Conservation (phyloP, 192 early-diverging fungal genomes). For the Coemansia sp. region DNA sequence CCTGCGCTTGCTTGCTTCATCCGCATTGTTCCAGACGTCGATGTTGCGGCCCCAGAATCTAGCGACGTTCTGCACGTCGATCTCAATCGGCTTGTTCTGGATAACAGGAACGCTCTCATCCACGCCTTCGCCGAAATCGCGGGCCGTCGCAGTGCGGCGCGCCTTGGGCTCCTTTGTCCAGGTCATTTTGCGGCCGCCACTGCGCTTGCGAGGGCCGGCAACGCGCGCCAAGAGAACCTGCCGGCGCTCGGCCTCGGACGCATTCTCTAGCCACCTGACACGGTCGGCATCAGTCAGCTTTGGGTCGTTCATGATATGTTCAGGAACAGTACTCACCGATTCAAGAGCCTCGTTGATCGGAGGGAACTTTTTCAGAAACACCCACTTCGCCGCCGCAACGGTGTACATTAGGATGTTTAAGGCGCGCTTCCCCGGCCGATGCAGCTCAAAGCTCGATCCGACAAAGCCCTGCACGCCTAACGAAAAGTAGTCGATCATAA, state of each 20-base stretch:
- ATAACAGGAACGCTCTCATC: constrained; percentile 52
- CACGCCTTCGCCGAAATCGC: constrained; percentile 41
- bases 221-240: constrained; percentile 40
- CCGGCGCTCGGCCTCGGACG: constrained; percentile 32
- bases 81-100: constrained; percentile 63
- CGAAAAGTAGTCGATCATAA: constrained; percentile 73
- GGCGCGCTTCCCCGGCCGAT: constrained; percentile 62
- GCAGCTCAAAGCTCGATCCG: constrained; percentile 68
- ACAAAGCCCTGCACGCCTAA: constrained; percentile 73
- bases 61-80: constrained; percentile 72
- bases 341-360: constrained; percentile 63
- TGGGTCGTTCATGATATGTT: constrained; percentile 49
- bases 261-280: constrained; percentile 34
- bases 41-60: constrained; percentile 70
- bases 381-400: constrained; percentile 61
- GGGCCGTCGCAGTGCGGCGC: constrained; percentile 28
- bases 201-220: constrained; percentile 37
- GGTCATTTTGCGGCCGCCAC: constrained; percentile 39
- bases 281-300: constrained; percentile 39
- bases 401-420: constrained; percentile 69
- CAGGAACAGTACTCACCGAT: constrained; percentile 56
- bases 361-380: constrained; percentile 61
- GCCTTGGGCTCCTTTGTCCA: constrained; percentile 49
- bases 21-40: constrained; percentile 66
- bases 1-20: constrained; percentile 32